Percentiles rank a stretch among this genome's conserved stretches.
phyloP scores from a whole-genome alignment of 148 eudicot genomes.

The Fagopyrum tataricum region DNA sequence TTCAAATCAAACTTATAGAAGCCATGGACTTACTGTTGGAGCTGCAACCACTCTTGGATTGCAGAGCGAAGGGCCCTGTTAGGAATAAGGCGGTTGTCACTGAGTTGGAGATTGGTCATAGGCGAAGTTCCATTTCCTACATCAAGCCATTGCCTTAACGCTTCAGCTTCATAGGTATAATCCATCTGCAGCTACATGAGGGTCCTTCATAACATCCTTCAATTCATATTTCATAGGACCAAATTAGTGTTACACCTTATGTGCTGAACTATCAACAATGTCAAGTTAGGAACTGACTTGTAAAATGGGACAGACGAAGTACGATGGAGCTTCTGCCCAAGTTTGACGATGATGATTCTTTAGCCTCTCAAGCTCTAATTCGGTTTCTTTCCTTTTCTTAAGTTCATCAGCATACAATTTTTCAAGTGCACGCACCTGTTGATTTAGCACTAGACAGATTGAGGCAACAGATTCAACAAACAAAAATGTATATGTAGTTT shows the following conservation, averaged over 20 bases:
- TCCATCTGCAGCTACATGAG: constrained; percentile 32
- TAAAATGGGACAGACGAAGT: constrained; percentile 77
- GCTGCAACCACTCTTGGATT: constrained; percentile 78
- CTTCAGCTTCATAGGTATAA: constrained; percentile 75
- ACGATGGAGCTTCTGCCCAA: constrained; percentile 40
- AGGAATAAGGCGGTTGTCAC: constrained; percentile 50
- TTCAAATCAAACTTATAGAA: too few relatives aligned
- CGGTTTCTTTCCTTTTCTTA: constrained; percentile 20
- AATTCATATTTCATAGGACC: background rate
- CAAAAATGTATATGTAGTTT: background rate
- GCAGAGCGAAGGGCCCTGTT: constrained; percentile 86
- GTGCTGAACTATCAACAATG: background rate
- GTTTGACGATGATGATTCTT: constrained; percentile 20
- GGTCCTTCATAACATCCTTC: constrained; percentile 67
- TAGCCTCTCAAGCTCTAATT: constrained; percentile 20
- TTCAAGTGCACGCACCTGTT: constrained; percentile 7
- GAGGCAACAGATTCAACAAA: background rate
- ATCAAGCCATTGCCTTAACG: constrained; percentile 70
- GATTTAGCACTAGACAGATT: background rate
- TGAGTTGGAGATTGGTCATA: constrained; percentile 65
- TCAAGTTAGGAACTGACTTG: constrained; percentile 37
- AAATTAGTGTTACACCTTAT: too few relatives aligned
- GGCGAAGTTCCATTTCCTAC: constrained; percentile 75
- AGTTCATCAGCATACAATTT: background rate
- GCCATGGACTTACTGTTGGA: constrained; percentile 12